A percentile compares a stretch with the other conserved stretches of the same genome.
These are phyloP conservation scores for Pythium dissotocum DNA, from an alignment of 352 stramenopile species.

Conservation along the genomic window DNA sequence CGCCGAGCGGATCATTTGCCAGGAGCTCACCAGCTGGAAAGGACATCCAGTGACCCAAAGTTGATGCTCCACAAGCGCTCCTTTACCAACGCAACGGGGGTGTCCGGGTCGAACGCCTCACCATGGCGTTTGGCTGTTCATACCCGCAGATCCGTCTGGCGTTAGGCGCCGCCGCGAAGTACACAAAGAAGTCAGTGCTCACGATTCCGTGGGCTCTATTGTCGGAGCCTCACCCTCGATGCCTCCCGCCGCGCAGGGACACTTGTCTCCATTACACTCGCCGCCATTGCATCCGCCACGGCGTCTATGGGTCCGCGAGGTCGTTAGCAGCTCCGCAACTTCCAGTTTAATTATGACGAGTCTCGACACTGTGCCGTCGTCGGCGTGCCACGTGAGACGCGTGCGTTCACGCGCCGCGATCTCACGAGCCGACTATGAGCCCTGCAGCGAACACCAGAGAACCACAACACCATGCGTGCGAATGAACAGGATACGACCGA, in stretches of 20 bases:
- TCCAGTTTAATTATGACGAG: not conserved
- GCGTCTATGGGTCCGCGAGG: constrained; percentile 2
- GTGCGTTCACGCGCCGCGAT: not conserved
- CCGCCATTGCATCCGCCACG: not conserved
- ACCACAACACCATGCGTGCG: not conserved
- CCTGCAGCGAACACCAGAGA: not conserved
- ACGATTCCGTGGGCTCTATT: too few relatives aligned
- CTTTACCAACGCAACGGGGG: not conserved
- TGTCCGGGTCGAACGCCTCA: too few relatives aligned
- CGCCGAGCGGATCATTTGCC: not conserved
- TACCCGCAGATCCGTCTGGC: not conserved
- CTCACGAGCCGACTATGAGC: not conserved
- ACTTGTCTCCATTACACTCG: not conserved
- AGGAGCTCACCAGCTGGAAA: constrained; percentile 9
- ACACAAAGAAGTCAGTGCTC: not conserved
- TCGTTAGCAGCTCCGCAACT: not conserved
- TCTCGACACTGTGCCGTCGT: not conserved
- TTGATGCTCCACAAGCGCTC: not conserved
- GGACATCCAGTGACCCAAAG: not conserved
- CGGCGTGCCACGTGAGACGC: not conserved
- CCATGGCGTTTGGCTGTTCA: not conserved
- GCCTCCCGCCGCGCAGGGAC: not conserved
- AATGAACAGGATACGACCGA: not conserved
- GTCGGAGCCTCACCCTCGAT: not conserved
- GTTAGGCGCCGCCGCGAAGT: too few relatives aligned